Evolutionary conservation across 2,329 filamentous ascomycete species (phyloP), one percentile per base, ranked within the genome.

Genomic region (Dendrostoma leiphaemia): DNA sequence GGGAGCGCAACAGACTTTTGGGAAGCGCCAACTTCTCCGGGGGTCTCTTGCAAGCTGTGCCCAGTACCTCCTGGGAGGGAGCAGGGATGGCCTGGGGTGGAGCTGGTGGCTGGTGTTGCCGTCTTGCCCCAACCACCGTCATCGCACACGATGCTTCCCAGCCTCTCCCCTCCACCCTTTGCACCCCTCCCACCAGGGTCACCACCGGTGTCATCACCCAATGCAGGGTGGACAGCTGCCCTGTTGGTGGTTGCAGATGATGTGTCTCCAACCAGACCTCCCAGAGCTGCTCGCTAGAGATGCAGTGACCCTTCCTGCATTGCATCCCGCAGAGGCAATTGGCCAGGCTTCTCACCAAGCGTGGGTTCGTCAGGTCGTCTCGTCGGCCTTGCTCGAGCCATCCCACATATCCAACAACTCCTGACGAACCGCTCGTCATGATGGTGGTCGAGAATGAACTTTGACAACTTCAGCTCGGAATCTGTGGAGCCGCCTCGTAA

Each of bases 401-500:
- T 41, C 24, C 40, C 49, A 38, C 32, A 26, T 28, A 29, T 45
- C n/a, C 28, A 38, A 13, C 4, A 31, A 19, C 17, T 51, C 45
- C 12, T 44, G 40, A 34, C 17, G 53, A 47, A 15, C 44, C 53
- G 32, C 54, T 57, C 53, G 52, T 58, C 31, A 54, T 51, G 45
- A 62, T 54, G 51, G 51, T 58, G 24, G 44, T 31, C 34, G 35
- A 62, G 45, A 49, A 62, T 64, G 63, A 61, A 56, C 56, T 60
- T 58, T 57, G 54, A 61, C 29, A 59, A 59, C 51, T 49, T 58
- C 48, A 51, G 45, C 53, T 51, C 50, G 47, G 58, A 63, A 37
- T 56, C 60, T 52, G 60, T 62, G 57, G 60, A 63, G 48, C 57
- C 43, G 32, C 54, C 58, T 53, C 53, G 63, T 65, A 59, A 57